Evolutionary conservation across 768 basidiomycete species (phyloP), one percentile per base, ranked within the genome.

Genomic region (Leccinum pellstonianum): DNA sequence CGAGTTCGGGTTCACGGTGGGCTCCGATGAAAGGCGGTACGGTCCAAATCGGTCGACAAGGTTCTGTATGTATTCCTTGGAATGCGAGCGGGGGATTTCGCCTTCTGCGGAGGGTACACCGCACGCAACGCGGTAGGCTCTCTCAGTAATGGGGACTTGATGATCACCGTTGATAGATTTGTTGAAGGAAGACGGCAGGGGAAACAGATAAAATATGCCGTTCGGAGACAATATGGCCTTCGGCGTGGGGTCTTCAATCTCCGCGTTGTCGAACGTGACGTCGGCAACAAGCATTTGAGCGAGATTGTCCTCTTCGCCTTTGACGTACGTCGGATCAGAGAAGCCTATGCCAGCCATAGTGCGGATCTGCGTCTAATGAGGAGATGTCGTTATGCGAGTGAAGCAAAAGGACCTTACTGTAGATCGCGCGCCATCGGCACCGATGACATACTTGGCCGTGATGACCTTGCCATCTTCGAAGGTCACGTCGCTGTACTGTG

Each of bases 201-300:
- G 31, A 1, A 76, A 59, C 37, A 65, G 64, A 21, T 81, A 53
- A 66, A 77, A 73, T 43, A 79, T 62, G 46, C 69, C 75, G 12
- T 72, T 64, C 10, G 65, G 54, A 6, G 72, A 69, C 43, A 75
- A 51, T 11, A 72, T 70, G 27, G 59, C 63, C 23, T 63, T 31
- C 66, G 65, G 31, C 64, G 54, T 2, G 21, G 48, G 1, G 27
- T 52, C n/a, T 2, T 31, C 10, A 23, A 52, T 25, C 3, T 35
- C 33, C 33, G 33, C 9, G n/a, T 49, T 52, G 27, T 69, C 54
- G 62, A 83, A 75, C 0, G 69, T 72, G 51, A 84, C 73, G 61
- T 83, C 83, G 1, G 80, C 83, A 56, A 83, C 65, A 29, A 79
- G 66, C 70, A 82, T 73, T 53, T 81, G 79, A 2, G 70, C 52